Percentiles rank a stretch among this genome's conserved stretches.
These are phyloP conservation scores for Castanea sativa DNA, from an alignment of 306 rosid genomes.

Conservation along the genomic window DNA sequence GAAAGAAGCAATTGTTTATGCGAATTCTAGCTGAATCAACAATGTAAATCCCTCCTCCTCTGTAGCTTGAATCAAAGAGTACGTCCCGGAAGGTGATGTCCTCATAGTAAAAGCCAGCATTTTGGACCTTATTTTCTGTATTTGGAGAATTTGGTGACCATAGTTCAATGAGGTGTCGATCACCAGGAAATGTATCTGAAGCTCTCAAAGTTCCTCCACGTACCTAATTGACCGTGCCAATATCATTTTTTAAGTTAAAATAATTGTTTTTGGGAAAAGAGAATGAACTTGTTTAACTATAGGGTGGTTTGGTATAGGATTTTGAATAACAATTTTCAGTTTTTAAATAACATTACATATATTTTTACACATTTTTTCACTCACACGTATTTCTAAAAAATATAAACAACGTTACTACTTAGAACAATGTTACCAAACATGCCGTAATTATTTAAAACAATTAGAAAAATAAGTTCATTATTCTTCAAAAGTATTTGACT, in stretches of 20 bases:
- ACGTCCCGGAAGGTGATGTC: slow-evolving; percentile 66
- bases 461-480: too few species aligned
- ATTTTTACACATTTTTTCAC: too few species aligned
- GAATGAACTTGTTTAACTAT: too few species aligned
- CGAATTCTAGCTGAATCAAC: slow-evolving; percentile 54
- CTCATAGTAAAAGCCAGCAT: slow-evolving; percentile 46
- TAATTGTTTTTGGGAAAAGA: not conserved
- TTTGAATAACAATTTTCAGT: too few species aligned
- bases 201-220: slow-evolving; percentile 66
- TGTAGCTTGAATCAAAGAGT: slow-evolving; percentile 57
- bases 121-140: slow-evolving; percentile 16
- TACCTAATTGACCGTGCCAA: slow-evolving; percentile 32
- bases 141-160: slow-evolving; percentile 41
- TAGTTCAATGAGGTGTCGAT: slow-evolving; percentile 55
- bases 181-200: slow-evolving; percentile 56
- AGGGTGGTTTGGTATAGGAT: too few species aligned
- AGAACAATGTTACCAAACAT: too few species aligned
- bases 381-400: too few species aligned
- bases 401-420: too few species aligned
- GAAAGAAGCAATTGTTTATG: slow-evolving; percentile 63
- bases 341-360: too few species aligned
- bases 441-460: too few species aligned
- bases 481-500: too few species aligned
- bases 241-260: not conserved
- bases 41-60: slow-evolving; percentile 58